Base-by-base conservation (phyloP, 2,329 filamentous ascomycete species). In the Pseudomassariella vexata region DNA sequence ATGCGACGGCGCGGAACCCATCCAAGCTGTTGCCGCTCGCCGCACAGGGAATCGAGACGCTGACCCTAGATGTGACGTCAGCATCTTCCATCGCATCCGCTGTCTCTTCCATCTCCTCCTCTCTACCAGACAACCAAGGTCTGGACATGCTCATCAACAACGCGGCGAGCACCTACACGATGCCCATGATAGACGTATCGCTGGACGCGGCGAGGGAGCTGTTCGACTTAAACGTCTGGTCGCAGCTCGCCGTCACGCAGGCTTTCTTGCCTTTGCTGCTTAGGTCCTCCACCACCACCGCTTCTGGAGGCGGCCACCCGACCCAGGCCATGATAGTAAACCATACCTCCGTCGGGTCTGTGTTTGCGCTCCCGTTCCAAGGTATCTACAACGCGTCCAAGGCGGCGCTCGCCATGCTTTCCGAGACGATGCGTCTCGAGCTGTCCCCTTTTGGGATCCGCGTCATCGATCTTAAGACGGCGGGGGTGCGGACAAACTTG, bases 401-500 rank as follows among this genome's bases (percentile, higher is more conserved):
- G 32, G 46, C 46, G 11, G 53, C 56, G 5, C 12, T 50, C 9
- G 39, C 42, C 6, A 45, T 41, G 31, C 44, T 55, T 19, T 41
- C 43, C 9, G 50, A 54, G 11, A 45, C 46, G 8, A 39, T 57
- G 23, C 50, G 55, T 7, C 35, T 56, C n/a, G 56, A 59, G 37
- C 30, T 60, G 12, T 31, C 35, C 2, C 50, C 55, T 2, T 49
- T 57, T 19, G 45, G 47, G 12, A 38, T 58, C 27, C 38, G 39
- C 6, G 53, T 57, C 5, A 27, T 55, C 22, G 39, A 42, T 25
- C 39, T 42, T 29, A 40, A 37, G 23, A 42, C 32, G 14, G 36
- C 31, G 8, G 28, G 28, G 19, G 36, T 38, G 11, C 20, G 17
- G 15, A 38, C 32, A 9, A 38, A 38, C 11, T 26, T 38, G 15